Base-by-base conservation (phyloP, 768 basidiomycete species). In the Hericium erinaceus region DNA sequence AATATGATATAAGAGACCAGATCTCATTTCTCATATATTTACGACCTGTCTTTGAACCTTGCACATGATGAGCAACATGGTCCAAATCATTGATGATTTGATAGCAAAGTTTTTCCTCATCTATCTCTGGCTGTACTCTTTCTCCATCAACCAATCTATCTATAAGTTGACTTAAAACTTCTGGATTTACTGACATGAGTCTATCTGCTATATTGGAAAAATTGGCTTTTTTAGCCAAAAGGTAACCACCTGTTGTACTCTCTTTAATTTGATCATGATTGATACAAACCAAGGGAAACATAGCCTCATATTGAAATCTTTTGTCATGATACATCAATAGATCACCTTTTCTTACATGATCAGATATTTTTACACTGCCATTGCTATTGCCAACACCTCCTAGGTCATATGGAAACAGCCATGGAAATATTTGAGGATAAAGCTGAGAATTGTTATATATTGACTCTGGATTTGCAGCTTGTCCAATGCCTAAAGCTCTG, bases 251-350 rank as follows among this genome's bases (percentile, higher is more conserved):
- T 7, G 33, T 56, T 12, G 57, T 50, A 10, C 48, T 48, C 7
- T 44, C 18, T 15, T 56, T 58, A 28, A 66, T 64, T 40, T 67
- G 66, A 22, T 65, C 56, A 26, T 66, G 59, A 51, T 66, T 64
- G 26, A 67, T 62, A 1, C 55, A 61, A 12, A 66, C 56, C 0
- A 64, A 52, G 16, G 57, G 51, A 50, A 64, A 66, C 4, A 54
- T 50, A 2, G 24, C 28, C 18, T 67, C 65, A 2, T 48, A 33
- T 48, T 66, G 61, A 39, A 67, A 67, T 0, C 59, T 37, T 26
- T 61, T 61, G 24, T 67, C 64, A 50, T 61, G 40, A 57, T 65
- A 64, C 54, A 63, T 51, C 22, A 63, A 39, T 10, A 61, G n/a
- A 16, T 56, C 33, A 16, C 51, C 1, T 22, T 52, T 61, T 18